Evolutionary conservation across 352 stramenopile genomes (phyloP).

Genomic region (Phytophthora multivora): DNA sequence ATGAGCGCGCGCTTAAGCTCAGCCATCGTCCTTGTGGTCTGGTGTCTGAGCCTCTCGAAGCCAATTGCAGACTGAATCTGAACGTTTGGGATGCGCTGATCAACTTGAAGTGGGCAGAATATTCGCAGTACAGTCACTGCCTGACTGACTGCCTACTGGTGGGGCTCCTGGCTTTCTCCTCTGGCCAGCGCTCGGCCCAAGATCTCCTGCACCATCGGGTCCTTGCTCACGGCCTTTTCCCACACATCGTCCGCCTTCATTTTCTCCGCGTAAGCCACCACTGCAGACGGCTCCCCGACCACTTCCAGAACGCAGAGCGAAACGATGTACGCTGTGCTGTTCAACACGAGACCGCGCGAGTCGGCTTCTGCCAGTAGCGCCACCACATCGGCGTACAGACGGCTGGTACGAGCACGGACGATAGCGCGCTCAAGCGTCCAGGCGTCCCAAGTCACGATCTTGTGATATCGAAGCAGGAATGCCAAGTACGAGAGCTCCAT

Average conservation of each 20-base stretch:
- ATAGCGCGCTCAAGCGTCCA: slow-evolving; percentile 63
- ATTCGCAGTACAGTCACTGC: slow-evolving; percentile 10
- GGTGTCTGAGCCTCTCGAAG: neutral
- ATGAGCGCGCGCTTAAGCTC: slow-evolving; percentile 12
- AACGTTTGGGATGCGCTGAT: slow-evolving; percentile 13
- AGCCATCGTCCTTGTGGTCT: slow-evolving; percentile 7
- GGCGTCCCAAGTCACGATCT: slow-evolving; percentile 50
- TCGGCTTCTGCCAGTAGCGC: slow-evolving; percentile 52
- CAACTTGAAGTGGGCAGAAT: slow-evolving; percentile 22
- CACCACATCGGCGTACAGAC: slow-evolving; percentile 47
- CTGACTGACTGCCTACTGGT: slow-evolving; percentile 14
- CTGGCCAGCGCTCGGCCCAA: slow-evolving; percentile 28
- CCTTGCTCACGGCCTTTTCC: slow-evolving; percentile 41
- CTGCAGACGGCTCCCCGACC: slow-evolving; percentile 24
- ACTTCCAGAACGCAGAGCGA: slow-evolving; percentile 49
- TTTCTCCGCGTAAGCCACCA: slow-evolving; percentile 36
- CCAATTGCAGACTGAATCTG: slow-evolving; percentile 23
- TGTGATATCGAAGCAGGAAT: slow-evolving; percentile 57
- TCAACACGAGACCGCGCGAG: slow-evolving; percentile 35
- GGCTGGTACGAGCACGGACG: slow-evolving; percentile 52
- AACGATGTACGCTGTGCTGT: slow-evolving; percentile 53
- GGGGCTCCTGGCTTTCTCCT: slow-evolving; percentile 6
- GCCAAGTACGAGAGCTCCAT: slow-evolving; percentile 59
- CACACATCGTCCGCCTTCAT: slow-evolving; percentile 38
- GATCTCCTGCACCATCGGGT: slow-evolving; percentile 39